Evolutionary conservation across 164 flowering plant genomes (phyloP), one percentile per base, ranked within the genome.

Genomic region (Saururus chinensis): DNA sequence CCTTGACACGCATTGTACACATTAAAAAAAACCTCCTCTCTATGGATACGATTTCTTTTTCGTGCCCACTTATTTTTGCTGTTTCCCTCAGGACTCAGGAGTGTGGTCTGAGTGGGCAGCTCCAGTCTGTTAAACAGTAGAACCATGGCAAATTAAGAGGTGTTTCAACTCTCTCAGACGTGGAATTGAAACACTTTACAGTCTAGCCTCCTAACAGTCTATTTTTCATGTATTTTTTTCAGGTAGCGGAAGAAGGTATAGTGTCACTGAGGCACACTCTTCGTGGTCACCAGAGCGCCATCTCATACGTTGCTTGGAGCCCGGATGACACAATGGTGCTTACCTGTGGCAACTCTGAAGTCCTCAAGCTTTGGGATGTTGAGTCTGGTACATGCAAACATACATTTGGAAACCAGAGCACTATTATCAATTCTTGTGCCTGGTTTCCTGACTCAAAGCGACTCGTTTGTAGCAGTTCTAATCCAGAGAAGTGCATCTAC

Each of bases 261-360:
- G 19, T 87, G 60, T 76, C 74, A 23, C 71, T 75, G 63, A 80
- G 73, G 66, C 88, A 86, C 71, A 76, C 67, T 1, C 77, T 89
- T 14, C 60, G 64, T 57, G 76, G 90, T 67, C 97, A 89, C 74
- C 69, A 81, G 70, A 86, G 79, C 8, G 82, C 97, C 4, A 92
- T 93, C 54, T 88, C 96, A 19, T 84, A 78, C 72, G 89, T 89
- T 23, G 70, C 96, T 61, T 93, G 98, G 98, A 93, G 96, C 70
- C 96, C 98, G 9, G 88, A 93, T 71, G 95, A 93, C 66, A 81
- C 74, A 17, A 81, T 78, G 82, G 72, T 93, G 69, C 86, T 93
- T 53, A 93, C 98, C 40, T 93, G 98, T 64, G 98, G 98, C 57
- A 82, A 82, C 55, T 69, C 22, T n/a, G 97, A 88, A 78, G 85